Base-by-base conservation (phyloP, 148 eudicot species). In the Persicaria tinctoria region DNA sequence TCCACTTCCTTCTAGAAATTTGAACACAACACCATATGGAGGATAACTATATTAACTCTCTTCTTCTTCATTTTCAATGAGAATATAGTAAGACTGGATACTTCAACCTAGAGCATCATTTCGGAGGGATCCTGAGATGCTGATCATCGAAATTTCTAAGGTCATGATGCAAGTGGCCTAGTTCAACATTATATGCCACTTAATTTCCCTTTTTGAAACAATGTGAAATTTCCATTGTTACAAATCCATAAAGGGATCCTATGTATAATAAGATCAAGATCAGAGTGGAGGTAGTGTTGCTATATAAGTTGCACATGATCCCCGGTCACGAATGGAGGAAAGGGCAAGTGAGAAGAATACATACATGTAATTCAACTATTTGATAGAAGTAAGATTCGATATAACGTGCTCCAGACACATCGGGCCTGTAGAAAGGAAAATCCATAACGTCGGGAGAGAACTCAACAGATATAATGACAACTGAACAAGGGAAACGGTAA, bases 341-440 rank as follows among this genome's bases (percentile, higher is more conserved):
- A 59, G 38, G 27, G 27, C 68, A 59, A 73, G 11, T 78, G 48
- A 70, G 74, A 70, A 57, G 78, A 74, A 70, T 13, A 17, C 20
- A 32, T 88, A 93, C 98, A 83, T 93, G 98, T 80, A 90, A 81
- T 41, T 80, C 78, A 48, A 91, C 92, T 54, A 89, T 85, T 8
- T 93, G 88, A n/a, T 78, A 78, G 45, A 79, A 93, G 81, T 84
- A 91, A 14, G 78, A 75, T 76, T 89, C 85, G 32, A 93, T 82
- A 59, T 85, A 84, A 46, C 59, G 81, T 60, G 83, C 84, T 80
- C 95, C 88, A 9, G 93, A 85, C 62, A 93, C 80, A 62, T 91
- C 97, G 79, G 86, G 86, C 77, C 93, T 89, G 88, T 77, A 73
- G 23, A 74, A 54, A 46, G 70, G 11, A 56, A 46, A 14, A 56